phyloP scores from a whole-genome alignment of 1,284 basidiomycete genomes.

The Dichomitus squalens region DNA sequence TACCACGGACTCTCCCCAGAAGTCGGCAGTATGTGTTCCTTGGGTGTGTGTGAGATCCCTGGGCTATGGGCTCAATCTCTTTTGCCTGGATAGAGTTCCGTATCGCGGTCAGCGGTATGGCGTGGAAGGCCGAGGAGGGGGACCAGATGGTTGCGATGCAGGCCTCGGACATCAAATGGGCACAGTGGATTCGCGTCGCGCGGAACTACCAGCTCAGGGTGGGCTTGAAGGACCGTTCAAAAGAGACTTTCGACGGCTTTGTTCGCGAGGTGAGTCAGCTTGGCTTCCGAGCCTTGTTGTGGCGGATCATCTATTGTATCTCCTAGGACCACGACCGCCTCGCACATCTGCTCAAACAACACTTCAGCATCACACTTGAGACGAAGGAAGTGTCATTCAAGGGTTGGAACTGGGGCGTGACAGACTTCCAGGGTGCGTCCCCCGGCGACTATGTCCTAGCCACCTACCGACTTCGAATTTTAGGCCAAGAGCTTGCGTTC shows the following conservation, averaged over 20 bases:
- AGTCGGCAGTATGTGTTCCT: slow-evolving; percentile 65
- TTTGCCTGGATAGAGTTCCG: slow-evolving; percentile 70
- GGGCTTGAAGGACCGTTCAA: slow-evolving; percentile 74
- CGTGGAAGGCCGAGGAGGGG: slow-evolving; percentile 83
- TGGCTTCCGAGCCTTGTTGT: slow-evolving; percentile 7
- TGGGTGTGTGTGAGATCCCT: background rate
- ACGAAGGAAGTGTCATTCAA: slow-evolving; percentile 87
- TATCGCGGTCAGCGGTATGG: slow-evolving; percentile 86
- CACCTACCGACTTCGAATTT: background rate
- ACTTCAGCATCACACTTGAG: slow-evolving; percentile 87
- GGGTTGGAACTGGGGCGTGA: slow-evolving; percentile 99
- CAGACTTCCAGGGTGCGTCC: slow-evolving; percentile 85
- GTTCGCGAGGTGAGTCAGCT: slow-evolving; percentile 72
- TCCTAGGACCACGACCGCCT: slow-evolving; percentile 84
- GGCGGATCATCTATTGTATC: background rate
- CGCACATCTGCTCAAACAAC: slow-evolving; percentile 75
- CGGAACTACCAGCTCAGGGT: slow-evolving; percentile 90
- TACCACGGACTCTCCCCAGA: slow-evolving; percentile 77
- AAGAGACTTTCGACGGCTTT: slow-evolving; percentile 94
- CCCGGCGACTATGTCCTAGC: background rate
- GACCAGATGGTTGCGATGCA: slow-evolving; percentile 70
- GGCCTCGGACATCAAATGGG: slow-evolving; percentile 81
- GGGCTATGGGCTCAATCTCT: slow-evolving; percentile 1
- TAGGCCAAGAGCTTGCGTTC: slow-evolving; percentile 91
- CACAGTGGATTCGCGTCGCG: slow-evolving; percentile 90